These are phyloP conservation scores for Echeveria elegans DNA, from an alignment of 164 flowering plant genomes.

Conservation along the genomic window DNA sequence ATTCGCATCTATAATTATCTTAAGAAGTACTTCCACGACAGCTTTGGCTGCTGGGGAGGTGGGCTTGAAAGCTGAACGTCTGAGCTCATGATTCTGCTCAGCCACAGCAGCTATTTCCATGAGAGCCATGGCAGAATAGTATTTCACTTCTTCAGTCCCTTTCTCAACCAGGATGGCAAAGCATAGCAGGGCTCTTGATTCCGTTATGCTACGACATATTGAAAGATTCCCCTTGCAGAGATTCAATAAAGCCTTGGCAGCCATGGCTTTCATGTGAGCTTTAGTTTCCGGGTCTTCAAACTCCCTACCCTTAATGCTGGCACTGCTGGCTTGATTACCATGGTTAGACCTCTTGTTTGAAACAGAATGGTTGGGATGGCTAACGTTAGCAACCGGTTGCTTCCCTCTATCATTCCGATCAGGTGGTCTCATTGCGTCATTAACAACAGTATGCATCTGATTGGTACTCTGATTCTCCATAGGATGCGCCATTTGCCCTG, in stretches of 20 bases:
- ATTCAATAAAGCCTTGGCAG: not conserved
- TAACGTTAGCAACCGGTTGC: not conserved
- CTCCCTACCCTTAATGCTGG: slow-evolving; percentile 6
- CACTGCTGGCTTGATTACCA: not conserved
- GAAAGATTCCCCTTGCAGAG: not conserved
- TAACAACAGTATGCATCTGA: not conserved
- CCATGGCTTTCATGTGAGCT: slow-evolving; percentile 7
- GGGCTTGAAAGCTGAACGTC: slow-evolving; percentile 7
- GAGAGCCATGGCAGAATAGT: not conserved
- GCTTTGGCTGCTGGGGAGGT: slow-evolving; percentile 4
- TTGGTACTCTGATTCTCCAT: slow-evolving; percentile 4
- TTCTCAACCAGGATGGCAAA: slow-evolving; percentile 6
- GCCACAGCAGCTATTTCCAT: slow-evolving; percentile 9
- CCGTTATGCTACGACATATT: slow-evolving; percentile 6
- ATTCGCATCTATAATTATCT: not conserved
- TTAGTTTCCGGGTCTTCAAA: slow-evolving; percentile 1
- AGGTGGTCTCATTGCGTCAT: not conserved
- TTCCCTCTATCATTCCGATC: not conserved
- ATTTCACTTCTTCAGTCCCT: slow-evolving; percentile 2
- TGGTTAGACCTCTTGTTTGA: not conserved
- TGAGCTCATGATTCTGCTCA: slow-evolving; percentile 4
- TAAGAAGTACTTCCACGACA: not conserved
- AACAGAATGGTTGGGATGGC: not conserved
- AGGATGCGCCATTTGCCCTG: slow-evolving; percentile 6
- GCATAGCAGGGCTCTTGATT: slow-evolving; percentile 7